Percentiles rank a stretch among this genome's conserved stretches.
These are phyloP conservation scores for Dioscorea cayenensis DNA, from an alignment of 116 monocot species.

Conservation along the genomic window DNA sequence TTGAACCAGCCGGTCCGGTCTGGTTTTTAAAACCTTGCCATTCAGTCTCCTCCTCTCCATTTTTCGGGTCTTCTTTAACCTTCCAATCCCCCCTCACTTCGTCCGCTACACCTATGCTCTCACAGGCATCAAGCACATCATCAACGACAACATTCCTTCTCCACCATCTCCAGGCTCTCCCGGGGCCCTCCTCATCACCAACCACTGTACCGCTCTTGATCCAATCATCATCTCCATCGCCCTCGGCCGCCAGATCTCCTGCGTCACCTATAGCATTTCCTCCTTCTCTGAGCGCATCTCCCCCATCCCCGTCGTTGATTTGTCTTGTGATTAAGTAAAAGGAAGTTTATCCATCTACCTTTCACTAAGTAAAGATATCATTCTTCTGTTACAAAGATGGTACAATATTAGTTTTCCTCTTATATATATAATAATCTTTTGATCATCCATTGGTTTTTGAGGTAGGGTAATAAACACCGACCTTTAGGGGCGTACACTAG, in stretches of 20 bases:
- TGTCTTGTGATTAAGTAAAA: conserved; percentile 14
- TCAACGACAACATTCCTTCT: conserved; percentile 34
- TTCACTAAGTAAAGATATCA: too few relatives aligned
- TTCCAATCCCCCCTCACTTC: conserved; percentile 36
- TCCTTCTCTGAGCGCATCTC: conserved; percentile 11
- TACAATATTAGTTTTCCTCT: too few relatives aligned
- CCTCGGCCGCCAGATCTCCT: conserved; percentile 10
- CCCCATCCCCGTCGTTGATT: conserved; percentile 7
- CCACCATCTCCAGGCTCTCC: conserved; percentile 11
- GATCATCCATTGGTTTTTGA: too few relatives aligned
- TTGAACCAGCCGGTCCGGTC: too few relatives aligned
- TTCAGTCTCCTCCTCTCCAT: conserved; percentile 62
- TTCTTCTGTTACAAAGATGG: too few relatives aligned
- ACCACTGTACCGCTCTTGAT: conserved; percentile 14
- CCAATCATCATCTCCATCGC: conserved; percentile 15
- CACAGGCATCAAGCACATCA: conserved; percentile 23
- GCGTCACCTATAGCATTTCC: conserved; percentile 12
- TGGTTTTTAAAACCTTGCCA: too few relatives aligned
- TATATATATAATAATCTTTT: too few relatives aligned
- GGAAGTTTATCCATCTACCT: too few relatives aligned
- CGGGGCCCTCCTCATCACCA: conserved; percentile 9
- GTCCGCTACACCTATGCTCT: conserved; percentile 21
- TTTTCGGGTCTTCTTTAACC: conserved; percentile 75
- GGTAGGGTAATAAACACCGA: too few relatives aligned
- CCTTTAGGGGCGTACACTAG: too few relatives aligned